These are phyloP conservation scores for Parafenestella ontariensis DNA, from an alignment of 2,329 filamentous ascomycete species.

Conservation along the genomic window DNA sequence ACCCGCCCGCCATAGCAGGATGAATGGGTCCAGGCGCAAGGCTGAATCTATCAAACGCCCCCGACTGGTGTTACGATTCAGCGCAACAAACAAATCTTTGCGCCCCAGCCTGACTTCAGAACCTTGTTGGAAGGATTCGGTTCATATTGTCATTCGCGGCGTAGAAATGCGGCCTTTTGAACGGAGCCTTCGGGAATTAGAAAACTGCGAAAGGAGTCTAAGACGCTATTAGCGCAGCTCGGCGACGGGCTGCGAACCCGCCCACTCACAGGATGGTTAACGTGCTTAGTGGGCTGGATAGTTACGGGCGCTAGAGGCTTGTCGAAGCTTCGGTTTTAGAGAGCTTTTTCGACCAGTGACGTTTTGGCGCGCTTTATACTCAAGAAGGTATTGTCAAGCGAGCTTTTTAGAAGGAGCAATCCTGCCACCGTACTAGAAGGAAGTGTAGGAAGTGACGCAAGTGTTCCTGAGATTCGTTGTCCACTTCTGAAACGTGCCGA, in stretches of 20 bases:
- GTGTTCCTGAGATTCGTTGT: background rate
- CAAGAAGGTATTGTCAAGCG: background rate
- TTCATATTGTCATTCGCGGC: too few species aligned
- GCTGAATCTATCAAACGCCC: background rate
- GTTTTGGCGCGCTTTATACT: slow-evolving; percentile 1
- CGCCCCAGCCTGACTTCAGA: background rate
- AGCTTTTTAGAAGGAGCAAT: background rate
- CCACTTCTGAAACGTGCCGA: background rate
- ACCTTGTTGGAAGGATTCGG: background rate
- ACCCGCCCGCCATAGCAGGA: background rate
- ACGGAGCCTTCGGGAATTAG: background rate
- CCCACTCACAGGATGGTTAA: slow-evolving; percentile 12
- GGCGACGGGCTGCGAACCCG: too few species aligned
- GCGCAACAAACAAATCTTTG: background rate
- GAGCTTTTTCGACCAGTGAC: slow-evolving; percentile 16
- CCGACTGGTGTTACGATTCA: background rate
- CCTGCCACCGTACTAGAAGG: too few species aligned
- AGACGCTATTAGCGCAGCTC: slow-evolving; percentile 9
- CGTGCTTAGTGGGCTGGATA: slow-evolving; percentile 21
- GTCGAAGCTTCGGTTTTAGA: slow-evolving; percentile 16
- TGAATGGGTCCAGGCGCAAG: slow-evolving; percentile 3
- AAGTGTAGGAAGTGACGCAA: background rate
- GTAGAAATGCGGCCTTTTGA: too few species aligned
- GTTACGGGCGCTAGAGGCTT: slow-evolving; percentile 23
- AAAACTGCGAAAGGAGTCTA: background rate